Percentiles rank a stretch among this genome's conserved stretches.
Conservation (phyloP, 2,329 filamentous ascomycete species). For the Alternaria panax region DNA sequence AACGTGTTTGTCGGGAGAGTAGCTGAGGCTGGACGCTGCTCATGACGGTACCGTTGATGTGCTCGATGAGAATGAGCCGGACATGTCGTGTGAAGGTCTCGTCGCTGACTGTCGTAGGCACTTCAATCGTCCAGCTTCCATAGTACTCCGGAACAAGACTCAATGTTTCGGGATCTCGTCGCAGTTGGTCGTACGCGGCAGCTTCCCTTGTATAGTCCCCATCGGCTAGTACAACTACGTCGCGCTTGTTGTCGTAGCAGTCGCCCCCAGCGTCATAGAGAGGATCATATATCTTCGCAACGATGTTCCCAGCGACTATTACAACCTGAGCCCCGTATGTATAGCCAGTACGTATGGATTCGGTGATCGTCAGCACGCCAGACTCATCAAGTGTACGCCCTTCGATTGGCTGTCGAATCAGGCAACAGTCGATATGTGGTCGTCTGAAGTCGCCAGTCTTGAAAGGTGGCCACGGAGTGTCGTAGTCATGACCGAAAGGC, state of each 20-base stretch:
- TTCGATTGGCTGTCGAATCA: background rate
- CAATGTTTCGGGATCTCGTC: background rate
- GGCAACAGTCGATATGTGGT: constrained; percentile 10
- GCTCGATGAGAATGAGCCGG: constrained; percentile 8
- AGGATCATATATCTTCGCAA: constrained; percentile 18
- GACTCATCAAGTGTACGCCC: background rate
- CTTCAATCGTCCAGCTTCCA: constrained; percentile 7
- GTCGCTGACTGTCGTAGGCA: background rate
- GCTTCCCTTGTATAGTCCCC: constrained; percentile 13
- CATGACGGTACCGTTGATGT: constrained; percentile 2
- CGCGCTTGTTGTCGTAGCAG: background rate
- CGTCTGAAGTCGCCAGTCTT: background rate
- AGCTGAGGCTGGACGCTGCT: background rate
- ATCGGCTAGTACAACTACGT: constrained; percentile 6
- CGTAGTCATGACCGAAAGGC: constrained; percentile 9
- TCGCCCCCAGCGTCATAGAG: constrained; percentile 5
- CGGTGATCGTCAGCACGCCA: constrained; percentile 2
- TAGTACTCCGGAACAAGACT: background rate
- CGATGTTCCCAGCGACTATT: background rate
- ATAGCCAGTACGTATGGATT: background rate
- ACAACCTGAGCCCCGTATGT: constrained; percentile 10
- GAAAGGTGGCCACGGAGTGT: background rate
- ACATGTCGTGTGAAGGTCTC: constrained; percentile 2
- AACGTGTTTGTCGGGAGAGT: background rate
- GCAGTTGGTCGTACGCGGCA: constrained; percentile 1